Percentiles rank a stretch among this genome's conserved stretches.
Conservation (phyloP, 75 land plant species). For the Cupressus sempervirens region DNA sequence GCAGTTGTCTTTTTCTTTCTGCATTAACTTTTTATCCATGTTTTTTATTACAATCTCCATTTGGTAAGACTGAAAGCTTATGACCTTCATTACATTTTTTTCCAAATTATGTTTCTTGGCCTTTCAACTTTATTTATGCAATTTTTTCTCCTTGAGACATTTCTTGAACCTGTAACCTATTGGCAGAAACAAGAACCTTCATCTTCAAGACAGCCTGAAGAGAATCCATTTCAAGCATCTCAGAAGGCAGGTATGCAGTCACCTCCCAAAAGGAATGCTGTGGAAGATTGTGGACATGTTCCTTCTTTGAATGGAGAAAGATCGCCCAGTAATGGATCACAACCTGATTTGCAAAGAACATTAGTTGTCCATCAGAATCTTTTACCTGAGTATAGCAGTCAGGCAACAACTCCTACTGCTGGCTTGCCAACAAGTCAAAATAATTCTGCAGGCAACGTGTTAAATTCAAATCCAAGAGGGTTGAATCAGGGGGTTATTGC, state of each 20-base stretch:
- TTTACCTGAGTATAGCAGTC: slow-evolving; percentile 4
- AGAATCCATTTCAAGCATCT: slow-evolving; percentile 6
- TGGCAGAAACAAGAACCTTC: slow-evolving; percentile 12
- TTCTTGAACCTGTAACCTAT: background rate
- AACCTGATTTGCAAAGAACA: slow-evolving; percentile 11
- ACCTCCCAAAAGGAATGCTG: background rate
- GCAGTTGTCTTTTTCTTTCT: background rate
- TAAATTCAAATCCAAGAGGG: slow-evolving; percentile 20
- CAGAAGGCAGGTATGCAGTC: background rate
- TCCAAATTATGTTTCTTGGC: background rate
- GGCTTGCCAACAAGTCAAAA: slow-evolving; percentile 11
- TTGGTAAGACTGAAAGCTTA: background rate
- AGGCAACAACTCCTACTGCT: background rate
- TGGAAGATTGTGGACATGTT: background rate
- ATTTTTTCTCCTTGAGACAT: background rate
- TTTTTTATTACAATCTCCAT: background rate
- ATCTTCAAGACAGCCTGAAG: slow-evolving; percentile 9
- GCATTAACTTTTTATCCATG: background rate
- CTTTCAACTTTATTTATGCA: background rate
- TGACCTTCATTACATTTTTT: background rate
- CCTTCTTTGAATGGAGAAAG: slow-evolving; percentile 2
- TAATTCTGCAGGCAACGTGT: slow-evolving; percentile 13
- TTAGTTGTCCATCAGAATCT: slow-evolving; percentile 11
- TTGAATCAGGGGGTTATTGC: slow-evolving; percentile 10
- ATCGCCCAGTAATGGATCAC: slow-evolving; percentile 11